Evolutionary conservation across 805 yeast species (phyloP).

Genomic region (Cyberlindnera bimundalis): DNA sequence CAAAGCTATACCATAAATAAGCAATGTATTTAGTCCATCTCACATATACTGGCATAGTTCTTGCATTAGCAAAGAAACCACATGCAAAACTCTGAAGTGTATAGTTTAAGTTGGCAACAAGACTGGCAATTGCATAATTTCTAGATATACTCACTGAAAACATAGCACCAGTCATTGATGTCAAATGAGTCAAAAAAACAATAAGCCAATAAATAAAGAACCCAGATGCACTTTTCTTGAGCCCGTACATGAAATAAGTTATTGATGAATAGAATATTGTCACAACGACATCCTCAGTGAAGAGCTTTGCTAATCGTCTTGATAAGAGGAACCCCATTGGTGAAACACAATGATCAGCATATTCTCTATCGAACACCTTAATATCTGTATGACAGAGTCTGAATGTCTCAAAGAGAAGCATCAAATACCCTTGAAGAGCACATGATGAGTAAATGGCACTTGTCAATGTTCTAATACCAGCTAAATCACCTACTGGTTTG

Average conservation of each 20-base stretch:
- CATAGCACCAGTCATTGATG: conserved; percentile 56
- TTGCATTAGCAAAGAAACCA: conserved; percentile 75
- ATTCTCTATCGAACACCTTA: conserved; percentile 63
- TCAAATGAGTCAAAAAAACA: conserved; percentile 52
- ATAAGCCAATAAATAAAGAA: conserved; percentile 65
- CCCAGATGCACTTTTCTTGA: conserved; percentile 40
- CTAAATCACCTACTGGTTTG: conserved; percentile 52
- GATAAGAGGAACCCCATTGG: conserved; percentile 65
- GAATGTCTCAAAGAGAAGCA: conserved; percentile 55
- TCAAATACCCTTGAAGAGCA: conserved; percentile 54
- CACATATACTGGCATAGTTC: conserved; percentile 77
- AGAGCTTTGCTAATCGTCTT: conserved; percentile 61
- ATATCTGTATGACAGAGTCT: conserved; percentile 54
- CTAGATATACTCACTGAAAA: conserved; percentile 27
- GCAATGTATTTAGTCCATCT: conserved; percentile 80
- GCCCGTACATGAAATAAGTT: conserved; percentile 77
- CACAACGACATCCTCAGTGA: conserved; percentile 67
- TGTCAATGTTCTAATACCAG: conserved; percentile 60
- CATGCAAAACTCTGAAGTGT: conserved; percentile 69
- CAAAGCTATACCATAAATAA: conserved; percentile 76
- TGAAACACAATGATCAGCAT: conserved; percentile 64
- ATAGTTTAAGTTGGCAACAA: conserved; percentile 25
- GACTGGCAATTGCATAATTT: conserved; percentile 25
- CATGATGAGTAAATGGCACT: conserved; percentile 51
- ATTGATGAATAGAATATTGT: conserved; percentile 56